Evolutionary conservation across 805 yeast species (phyloP).

Genomic region (Candida germanica): DNA sequence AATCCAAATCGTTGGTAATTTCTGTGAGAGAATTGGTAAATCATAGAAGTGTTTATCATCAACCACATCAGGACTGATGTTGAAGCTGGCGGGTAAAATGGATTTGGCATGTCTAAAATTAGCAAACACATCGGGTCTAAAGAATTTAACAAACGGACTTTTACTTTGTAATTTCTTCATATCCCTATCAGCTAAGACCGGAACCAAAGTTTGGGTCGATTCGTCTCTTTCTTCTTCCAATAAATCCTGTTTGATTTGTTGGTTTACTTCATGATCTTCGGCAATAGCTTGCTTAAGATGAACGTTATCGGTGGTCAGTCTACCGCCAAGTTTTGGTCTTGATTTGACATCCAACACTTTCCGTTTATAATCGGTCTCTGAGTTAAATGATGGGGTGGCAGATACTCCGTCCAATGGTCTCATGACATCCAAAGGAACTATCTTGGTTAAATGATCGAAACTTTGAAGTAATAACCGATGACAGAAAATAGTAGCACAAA

Average conservation of each 20-base stretch:
- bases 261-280: slow-evolving; percentile 18
- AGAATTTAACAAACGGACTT: slow-evolving; percentile 49
- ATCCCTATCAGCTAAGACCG: slow-evolving; percentile 70
- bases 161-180: slow-evolving; percentile 27
- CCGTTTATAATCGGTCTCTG: slow-evolving; percentile 30
- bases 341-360: slow-evolving; percentile 24
- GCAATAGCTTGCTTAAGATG: slow-evolving; percentile 14
- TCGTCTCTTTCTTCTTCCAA: slow-evolving; percentile 13
- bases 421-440: slow-evolving; percentile 72
- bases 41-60: slow-evolving; percentile 66
- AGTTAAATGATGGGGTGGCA: slow-evolving; percentile 54
- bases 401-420: slow-evolving; percentile 69
- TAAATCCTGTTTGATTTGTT: slow-evolving; percentile 15
- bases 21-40: slow-evolving; percentile 67
- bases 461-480: slow-evolving; percentile 66
- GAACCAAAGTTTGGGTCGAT: slow-evolving; percentile 27
- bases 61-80: slow-evolving; percentile 31
- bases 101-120: slow-evolving; percentile 36
- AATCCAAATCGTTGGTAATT: slow-evolving; percentile 83
- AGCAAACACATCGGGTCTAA: slow-evolving; percentile 59
- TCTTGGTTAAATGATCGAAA: slow-evolving; percentile 56
- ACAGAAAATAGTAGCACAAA: slow-evolving; percentile 63
- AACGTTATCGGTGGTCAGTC: slow-evolving; percentile 4
- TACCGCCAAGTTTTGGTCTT: background rate
- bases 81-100: slow-evolving; percentile 34